Base-by-base conservation (phyloP, 495 filamentous ascomycete genomes). In the Neurospora pannonica region DNA sequence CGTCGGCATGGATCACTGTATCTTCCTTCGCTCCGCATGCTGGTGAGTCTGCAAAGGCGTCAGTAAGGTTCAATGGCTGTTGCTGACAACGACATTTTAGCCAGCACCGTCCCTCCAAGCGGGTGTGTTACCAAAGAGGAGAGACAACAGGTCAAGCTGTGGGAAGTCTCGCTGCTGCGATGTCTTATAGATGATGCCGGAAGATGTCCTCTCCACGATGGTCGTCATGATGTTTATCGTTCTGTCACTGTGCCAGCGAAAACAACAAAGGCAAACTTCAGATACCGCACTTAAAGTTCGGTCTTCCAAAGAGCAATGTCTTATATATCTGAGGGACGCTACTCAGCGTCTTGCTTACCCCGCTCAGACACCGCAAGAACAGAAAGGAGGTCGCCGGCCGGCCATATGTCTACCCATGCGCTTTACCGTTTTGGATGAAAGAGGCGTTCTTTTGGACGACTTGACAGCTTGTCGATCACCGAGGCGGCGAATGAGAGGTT, bases 181-280 rank as follows among this genome's bases (percentile, higher is more conserved):
- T 15, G 94, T 95, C 87, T 97, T 97, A 89, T 93, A 97, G 82
- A 93, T 93, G 81, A 97, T 93, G 77, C 97, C 97, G 86, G 96
- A 97, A 79, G 87, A 91, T 84, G 94, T 95, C 85, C 95, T 97
- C 77, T 95, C 88, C 79, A 94, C 84, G 79, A 89, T 91, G 87
- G 38, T 74, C 13, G 48, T 38, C 72, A 77, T 76, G 5, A 5
- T 62, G 28, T 62, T 34, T 8, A 62, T 19, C 1, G 11, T 62
- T 17, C 3, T 28, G 54, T 62, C 15, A 4, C 24, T 62, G 13
- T 17, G 13, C 9, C 0, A 17, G 13, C 28, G 11, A 54, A 54
- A 54, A 28, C 15, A 19, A 34, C 54, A 62, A 19, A 24, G 28
- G 54, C 15, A 34, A 54, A 28, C 13, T 17, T 28, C 5, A 28